Evolutionary conservation across 1,284 basidiomycete species (phyloP).

Genomic region (Fomitopsis pinicola): DNA sequence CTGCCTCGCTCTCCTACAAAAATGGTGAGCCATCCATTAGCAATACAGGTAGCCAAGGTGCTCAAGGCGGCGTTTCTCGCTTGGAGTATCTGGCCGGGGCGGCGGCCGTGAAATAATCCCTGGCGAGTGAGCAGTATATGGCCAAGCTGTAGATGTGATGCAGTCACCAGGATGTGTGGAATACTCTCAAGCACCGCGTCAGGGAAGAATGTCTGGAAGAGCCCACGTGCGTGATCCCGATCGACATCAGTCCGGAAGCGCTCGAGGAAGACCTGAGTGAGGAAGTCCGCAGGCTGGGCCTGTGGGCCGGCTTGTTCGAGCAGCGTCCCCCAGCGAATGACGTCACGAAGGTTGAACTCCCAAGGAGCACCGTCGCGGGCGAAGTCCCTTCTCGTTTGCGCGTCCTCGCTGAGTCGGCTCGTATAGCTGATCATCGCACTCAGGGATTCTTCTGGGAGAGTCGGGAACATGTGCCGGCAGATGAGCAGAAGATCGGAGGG

Average conservation of each 20-base stretch:
- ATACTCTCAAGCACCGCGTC: constrained; percentile 18
- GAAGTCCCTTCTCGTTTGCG: constrained; percentile 66
- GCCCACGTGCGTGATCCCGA: constrained; percentile 48
- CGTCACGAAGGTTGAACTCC: constrained; percentile 98
- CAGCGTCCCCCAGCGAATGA: constrained; percentile 87
- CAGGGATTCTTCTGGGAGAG: constrained; percentile 50
- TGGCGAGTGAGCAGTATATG: constrained; percentile 51
- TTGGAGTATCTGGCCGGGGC: constrained; percentile 53
- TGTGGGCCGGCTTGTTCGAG: constrained; percentile 32
- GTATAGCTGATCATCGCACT: constrained; percentile 87
- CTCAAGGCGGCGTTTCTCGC: constrained; percentile 69
- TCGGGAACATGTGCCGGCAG: constrained; percentile 73
- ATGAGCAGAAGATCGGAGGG: constrained; percentile 79
- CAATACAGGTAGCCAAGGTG: constrained; percentile 72
- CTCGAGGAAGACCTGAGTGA: constrained; percentile 77
- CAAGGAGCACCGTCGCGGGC: constrained; percentile 88
- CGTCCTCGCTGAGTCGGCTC: constrained; percentile 65
- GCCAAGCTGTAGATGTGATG: constrained; percentile 65
- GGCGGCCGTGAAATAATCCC: constrained; percentile 34
- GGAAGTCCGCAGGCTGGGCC: constrained; percentile 58
- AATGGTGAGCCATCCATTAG: constrained; percentile 86
- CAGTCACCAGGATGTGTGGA: constrained; percentile 45
- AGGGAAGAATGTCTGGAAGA: constrained; percentile 64
- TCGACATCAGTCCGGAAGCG: constrained; percentile 81
- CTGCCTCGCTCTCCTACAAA: constrained; percentile 71